These are phyloP conservation scores for Mycena sanguinolenta DNA, from an alignment of 768 basidiomycete species.

Conservation along the genomic window DNA sequence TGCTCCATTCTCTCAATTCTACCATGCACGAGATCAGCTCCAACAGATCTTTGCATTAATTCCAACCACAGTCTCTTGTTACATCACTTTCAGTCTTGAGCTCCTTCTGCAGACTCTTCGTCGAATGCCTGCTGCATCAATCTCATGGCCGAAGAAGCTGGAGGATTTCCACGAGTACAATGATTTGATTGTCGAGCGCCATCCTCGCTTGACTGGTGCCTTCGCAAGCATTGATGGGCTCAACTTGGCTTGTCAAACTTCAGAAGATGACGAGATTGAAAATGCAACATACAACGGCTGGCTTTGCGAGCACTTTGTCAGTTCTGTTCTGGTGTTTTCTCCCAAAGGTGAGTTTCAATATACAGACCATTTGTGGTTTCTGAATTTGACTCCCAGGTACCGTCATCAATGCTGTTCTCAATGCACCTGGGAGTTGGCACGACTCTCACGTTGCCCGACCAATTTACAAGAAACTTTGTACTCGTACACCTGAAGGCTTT, in stretches of 20 bases:
- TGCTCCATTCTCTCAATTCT: no score
- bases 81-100: neutral
- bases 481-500: neutral
- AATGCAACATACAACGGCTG: no score
- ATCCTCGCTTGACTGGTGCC: neutral
- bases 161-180: neutral
- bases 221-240: neutral
- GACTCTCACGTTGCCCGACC: neutral
- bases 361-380: neutral
- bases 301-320: no score
- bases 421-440: neutral
- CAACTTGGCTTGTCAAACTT: neutral
- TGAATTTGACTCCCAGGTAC: neutral
- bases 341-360: neutral
- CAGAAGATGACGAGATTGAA: no score
- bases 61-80: neutral
- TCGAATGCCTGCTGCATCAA: neutral
- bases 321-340: neutral
- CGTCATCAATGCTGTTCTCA: neutral
- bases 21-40: no score
- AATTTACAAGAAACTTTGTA: no score
- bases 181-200: neutral
- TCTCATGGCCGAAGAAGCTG: neutral
- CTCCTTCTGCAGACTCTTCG: neutral
- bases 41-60: no score